Evolutionary conservation across 768 basidiomycete species (phyloP), one percentile per base, ranked within the genome.

Genomic region (Pleurotus salmoneostramineus): DNA sequence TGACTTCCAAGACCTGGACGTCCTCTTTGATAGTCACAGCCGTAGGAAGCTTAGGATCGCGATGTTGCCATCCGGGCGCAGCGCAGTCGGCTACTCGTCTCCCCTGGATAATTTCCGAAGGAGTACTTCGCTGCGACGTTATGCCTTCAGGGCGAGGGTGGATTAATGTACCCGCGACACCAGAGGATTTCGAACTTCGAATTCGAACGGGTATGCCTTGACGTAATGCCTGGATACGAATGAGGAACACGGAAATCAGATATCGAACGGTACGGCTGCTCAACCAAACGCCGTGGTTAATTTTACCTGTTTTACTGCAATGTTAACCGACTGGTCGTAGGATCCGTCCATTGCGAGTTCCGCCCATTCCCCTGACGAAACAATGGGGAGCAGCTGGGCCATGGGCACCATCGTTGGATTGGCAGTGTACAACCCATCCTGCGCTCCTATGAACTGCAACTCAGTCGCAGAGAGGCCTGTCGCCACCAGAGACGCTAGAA

Each of bases 391-490:
- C 12, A 98, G 77, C 43, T 96, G 87, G 32, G 97, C 97, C 0
- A 95, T 94, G 46, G 89, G 87, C 6, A 99, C 95, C 74, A 97
- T 98, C 56, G 94, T 83, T 1, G 97, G 97, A 69, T 98, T 96
- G 17, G 97, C 97, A 5, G 96, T 97, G 75, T 98, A 98, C 66
- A 98, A 95, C 1, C 97, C 97, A 64, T 98, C 97, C 35, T 96
- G 93, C 68, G 98, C 95, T 72, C 98, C 98, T 96, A 97, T 98
- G 54, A 99, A 95, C 74, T 99, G 97, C 31, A 98, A 80, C 71
- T 99, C 97, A 2, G 89, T 79, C 0, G 96, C 95, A 6, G 81
- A 73, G 6, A 98, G 80, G 2, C 96, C 97, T 7, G 92, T 95
- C 0, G 97, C 90, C 31, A 96, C 88, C 5, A 98, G 77, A 0